Base-by-base conservation (phyloP, 208 protist genomes). In the Trypanosoma avium region DNA sequence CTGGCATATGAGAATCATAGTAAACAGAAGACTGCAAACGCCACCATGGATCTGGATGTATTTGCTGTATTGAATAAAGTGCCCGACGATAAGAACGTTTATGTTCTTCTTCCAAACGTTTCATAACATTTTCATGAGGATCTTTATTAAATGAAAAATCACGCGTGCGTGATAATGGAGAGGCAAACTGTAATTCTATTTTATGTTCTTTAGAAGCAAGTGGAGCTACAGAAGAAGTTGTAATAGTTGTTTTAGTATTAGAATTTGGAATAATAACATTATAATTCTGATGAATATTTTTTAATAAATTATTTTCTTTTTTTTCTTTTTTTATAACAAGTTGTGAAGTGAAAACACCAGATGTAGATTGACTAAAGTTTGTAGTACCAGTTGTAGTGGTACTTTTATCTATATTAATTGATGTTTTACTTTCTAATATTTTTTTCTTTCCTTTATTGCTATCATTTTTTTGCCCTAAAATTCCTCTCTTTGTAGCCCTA, bases 41-140 rank as follows among this genome's bases (percentile, higher is more conserved):
- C 24, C 50, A 62, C 67, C 58, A 73, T 0, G 59, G 50, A 35
- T 73, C 67, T 4, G 67, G 67, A 26, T 62, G 40, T 7, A 26
- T 42, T 43, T 57, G 67, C 43, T 73, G 67, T 33, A 73, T 12
- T 15, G 2, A 35, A 33, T 49, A 62, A 0, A 67, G 53, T 26
- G 52, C 60, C 4, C 42, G 42, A 6, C 54, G 32, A 42, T 43
- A 61, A 6, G 43, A 52, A 17, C 26, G 50, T 15, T 29, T 17
- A 45, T 73, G 67, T 50, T 73, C 52, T 60, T 52, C 24, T 43
- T 73, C 67, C 15, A 73, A 33, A 21, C 60, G 50, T 17, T 32
- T 19, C 58, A 62, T 40, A 26, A 24, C 36, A 3, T 53, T 45
- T 1, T 36, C 40, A 46, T 67, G 42, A 22, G 42, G 19, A 49